Base-by-base conservation (phyloP, 495 filamentous ascomycete species). In the Trypethelium eluteriae region DNA sequence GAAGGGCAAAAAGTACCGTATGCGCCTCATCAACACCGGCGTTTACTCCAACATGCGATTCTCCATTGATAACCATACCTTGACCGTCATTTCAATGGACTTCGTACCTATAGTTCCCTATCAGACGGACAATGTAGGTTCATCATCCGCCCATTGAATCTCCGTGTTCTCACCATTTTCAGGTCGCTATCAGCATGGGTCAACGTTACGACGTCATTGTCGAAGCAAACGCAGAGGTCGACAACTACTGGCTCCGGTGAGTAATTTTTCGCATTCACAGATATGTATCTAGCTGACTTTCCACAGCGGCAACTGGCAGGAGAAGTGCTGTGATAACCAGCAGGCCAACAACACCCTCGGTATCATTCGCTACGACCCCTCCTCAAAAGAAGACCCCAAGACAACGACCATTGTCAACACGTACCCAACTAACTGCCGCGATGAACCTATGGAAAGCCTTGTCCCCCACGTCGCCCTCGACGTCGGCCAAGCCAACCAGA, bases 21-120 rank as follows among this genome's bases (percentile, higher is more conserved):
- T 93, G 49, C 84, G 88, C 36, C 80, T 93, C 44, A 77, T 92
- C 68, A 90, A 89, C 66, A 77, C 86, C 35, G 88, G 85, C 39
- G 85, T 83, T 11, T 87, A 85, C 69, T 83, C 84, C 1, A 61
- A 70, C 12, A 72, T 78, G 57, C 47, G 74, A 41, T 79, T 79
- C 71, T 74, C 69, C 44, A 81, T 81, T 63, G 79, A 82, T 68
- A 70, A 71, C 46, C 77, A 77, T 69, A 72, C 47, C 2, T 67
- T 81, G 71, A 79, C 69, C 0, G 75, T 80, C 64, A 79, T 81
- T 66, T 76, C 79, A 10, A 73, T 75, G 53, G 75, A 82, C 63
- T 79, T 75, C 62, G 73, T 81, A 2, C 77, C 77, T 6, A 59
- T 78, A 39, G 69, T 72, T 62, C 80, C 77, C 6, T 81, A 80